Evolutionary conservation across 495 filamentous ascomycete species (phyloP).

Genomic region (Aspergillus egyptiacus): DNA sequence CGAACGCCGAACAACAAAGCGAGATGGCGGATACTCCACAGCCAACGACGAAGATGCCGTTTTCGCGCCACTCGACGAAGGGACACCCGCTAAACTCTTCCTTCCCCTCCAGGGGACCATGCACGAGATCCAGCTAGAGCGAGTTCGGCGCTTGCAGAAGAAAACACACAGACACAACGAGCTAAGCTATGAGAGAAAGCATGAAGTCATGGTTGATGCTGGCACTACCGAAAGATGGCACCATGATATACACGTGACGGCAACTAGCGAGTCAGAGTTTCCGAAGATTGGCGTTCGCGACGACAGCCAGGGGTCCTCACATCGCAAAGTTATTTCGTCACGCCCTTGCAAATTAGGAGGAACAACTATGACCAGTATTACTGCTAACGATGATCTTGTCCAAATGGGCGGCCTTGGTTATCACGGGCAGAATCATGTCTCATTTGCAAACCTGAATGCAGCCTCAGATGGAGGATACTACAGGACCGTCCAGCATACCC

Average conservation of each 20-base stretch:
- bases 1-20: neutral
- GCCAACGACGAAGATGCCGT: slow-evolving; percentile 25
- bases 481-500: neutral
- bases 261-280: slow-evolving; percentile 1
- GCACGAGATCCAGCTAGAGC: slow-evolving; percentile 23
- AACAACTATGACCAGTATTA: too few species aligned
- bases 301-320: too few species aligned
- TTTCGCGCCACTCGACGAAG: slow-evolving; percentile 21
- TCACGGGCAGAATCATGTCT: too few species aligned
- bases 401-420: too few species aligned
- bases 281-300: too few species aligned
- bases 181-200: neutral
- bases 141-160: slow-evolving; percentile 11
- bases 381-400: too few species aligned
- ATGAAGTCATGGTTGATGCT: neutral
- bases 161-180: neutral
- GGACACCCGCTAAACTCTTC: slow-evolving; percentile 19
- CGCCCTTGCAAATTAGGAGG: too few species aligned
- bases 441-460: too few species aligned
- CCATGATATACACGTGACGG: slow-evolving; percentile 9
- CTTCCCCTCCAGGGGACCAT: slow-evolving; percentile 22
- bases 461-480: neutral
- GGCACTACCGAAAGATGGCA: slow-evolving; percentile 11
- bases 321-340: too few species aligned
- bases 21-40: slow-evolving; percentile 5